Evolutionary conservation across 148 eudicot genomes (phyloP).

Genomic region (Selenicereus undatus): DNA sequence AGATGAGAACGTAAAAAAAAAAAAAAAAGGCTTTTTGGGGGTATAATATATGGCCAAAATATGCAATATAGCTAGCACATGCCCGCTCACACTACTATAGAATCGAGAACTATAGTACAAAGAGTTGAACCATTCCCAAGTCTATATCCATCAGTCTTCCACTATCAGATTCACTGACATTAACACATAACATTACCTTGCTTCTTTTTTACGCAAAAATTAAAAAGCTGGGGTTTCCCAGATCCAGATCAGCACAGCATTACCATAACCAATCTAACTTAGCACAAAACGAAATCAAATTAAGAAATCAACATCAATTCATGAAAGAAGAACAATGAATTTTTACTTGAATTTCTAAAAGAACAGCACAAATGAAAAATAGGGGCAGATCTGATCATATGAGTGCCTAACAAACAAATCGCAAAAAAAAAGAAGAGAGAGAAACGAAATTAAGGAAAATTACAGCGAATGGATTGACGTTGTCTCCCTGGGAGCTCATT

Average conservation of each 20-base stretch:
- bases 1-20: background rate
- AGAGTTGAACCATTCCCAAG: too few relatives aligned
- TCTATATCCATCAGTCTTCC: background rate
- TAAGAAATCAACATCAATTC: constrained; percentile 6
- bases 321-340: background rate
- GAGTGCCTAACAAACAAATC: background rate
- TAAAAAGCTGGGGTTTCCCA: constrained; percentile 16
- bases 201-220: too few relatives aligned
- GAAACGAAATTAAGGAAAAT: constrained; percentile 27
- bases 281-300: constrained; percentile 2
- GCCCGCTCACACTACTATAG: too few relatives aligned
- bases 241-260: constrained; percentile 26
- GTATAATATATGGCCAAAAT: background rate
- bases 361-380: background rate
- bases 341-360: background rate
- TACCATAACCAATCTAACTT: background rate
- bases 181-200: background rate
- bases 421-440: background rate
- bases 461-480: constrained; percentile 92
- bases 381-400: constrained; percentile 23
- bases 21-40: background rate
- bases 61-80: background rate
- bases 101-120: too few relatives aligned
- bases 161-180: background rate
- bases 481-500: constrained; percentile 61